Evolutionary conservation across 805 yeast species (phyloP).

Genomic region (Starmerella apicola): DNA sequence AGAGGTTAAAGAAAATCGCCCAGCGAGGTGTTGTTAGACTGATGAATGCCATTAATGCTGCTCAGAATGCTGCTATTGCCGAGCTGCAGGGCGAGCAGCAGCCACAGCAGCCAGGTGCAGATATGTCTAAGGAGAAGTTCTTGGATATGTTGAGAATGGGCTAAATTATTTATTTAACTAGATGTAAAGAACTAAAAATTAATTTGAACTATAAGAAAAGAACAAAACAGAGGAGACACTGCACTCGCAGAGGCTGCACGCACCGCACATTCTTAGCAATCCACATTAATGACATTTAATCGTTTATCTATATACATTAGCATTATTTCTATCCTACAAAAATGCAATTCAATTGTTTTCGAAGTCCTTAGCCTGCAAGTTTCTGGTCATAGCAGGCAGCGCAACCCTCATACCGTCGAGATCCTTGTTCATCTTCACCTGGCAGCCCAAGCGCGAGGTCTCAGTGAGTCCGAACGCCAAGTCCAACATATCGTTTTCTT

Average conservation of each 20-base stretch:
- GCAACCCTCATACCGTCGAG: conserved; percentile 91
- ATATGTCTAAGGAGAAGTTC: conserved; percentile 78
- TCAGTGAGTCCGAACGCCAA: conserved; percentile 95
- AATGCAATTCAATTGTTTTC: conserved; percentile 9
- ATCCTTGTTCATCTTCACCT: conserved; percentile 76
- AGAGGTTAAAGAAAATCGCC: conserved; percentile 61
- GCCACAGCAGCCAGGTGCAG: conserved; percentile 42
- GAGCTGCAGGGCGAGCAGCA: conserved; percentile 26
- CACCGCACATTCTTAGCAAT: too few relatives aligned
- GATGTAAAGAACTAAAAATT: too few relatives aligned
- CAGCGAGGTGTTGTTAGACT: conserved; percentile 78
- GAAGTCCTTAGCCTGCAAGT: conserved; percentile 73
- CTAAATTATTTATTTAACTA: conserved; percentile 6
- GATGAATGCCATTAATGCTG: conserved; percentile 69
- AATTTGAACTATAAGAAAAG: too few relatives aligned
- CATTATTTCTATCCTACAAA: background rate
- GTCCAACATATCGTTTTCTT: conserved; percentile 96
- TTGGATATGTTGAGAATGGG: conserved; percentile 58
- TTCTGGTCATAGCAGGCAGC: conserved; percentile 93
- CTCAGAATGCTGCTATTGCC: conserved; percentile 46
- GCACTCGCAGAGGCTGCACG: too few relatives aligned
- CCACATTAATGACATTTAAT: too few relatives aligned
- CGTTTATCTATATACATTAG: too few relatives aligned
- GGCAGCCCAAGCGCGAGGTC: conserved; percentile 92
- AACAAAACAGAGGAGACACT: too few relatives aligned